Evolutionary conservation across 1,284 basidiomycete species (phyloP), one percentile per base, ranked within the genome.

Genomic region (Puccinia novopanici): DNA sequence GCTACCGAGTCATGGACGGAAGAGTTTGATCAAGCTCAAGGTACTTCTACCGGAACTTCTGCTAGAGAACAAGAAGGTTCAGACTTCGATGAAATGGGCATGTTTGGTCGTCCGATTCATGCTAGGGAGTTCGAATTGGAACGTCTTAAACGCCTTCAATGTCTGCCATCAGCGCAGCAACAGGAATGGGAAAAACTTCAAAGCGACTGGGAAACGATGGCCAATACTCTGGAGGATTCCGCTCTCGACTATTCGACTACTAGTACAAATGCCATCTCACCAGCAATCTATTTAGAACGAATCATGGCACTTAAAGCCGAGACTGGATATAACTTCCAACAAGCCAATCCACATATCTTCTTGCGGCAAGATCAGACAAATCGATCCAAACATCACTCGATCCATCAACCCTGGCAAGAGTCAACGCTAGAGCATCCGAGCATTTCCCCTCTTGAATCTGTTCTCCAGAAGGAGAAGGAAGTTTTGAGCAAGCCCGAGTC

Each of bases 391-490:
- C 74, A 75, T 52, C 74, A 75, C 42, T 75, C 59, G 10, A 45
- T 5, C 45, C 74, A 75, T 54, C 24, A 74, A 22, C 42, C 22
- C 10, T 73, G 71, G 50, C n/a, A 84, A 83, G 65, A 82, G 80
- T 10, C 81, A 77, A 42, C 77, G 75, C 34, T 54, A 37, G 19
- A 82, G 83, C 42, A 61, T 80, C 80, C 84, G 84, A 37, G 82
- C 82, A 67, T 82, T 82, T 73, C 82, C 9, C 55, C n/a, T 10
- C 81, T 81, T 27, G 74, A 75, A 48, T 75, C 74, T 2, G 55
- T 75, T 6, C 88, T 98, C 22, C 93, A 95, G 86, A 89, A 95
- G 40, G 96, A 99, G 87, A 95, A 95, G 3, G 90, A 89, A 10
- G 94, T 97, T 12, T 93, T 97, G 85, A 89, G 89, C 59, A 89